These are phyloP conservation scores for Tripidium arundinaceum DNA, from an alignment of 202 grass and related monocot genomes.

Conservation along the genomic window DNA sequence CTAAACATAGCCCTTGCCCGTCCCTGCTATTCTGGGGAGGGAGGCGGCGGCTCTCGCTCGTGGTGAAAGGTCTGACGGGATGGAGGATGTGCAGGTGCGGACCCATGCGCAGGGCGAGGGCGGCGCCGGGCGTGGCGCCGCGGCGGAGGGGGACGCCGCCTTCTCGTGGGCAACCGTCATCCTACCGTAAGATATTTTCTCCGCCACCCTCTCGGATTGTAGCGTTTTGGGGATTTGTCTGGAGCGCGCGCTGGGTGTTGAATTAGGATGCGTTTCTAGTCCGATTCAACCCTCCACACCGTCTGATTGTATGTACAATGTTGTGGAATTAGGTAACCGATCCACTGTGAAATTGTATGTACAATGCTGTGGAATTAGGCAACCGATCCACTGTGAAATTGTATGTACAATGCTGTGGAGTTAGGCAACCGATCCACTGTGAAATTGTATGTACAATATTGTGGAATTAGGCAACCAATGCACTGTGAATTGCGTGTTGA, in stretches of 20 bases:
- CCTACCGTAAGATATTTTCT: constrained; percentile 32
- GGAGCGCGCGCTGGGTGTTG: background rate
- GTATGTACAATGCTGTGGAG: background rate
- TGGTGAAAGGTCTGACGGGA: constrained; percentile 26
- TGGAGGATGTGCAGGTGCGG: constrained; percentile 52
- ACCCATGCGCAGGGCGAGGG: constrained; percentile 34
- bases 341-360: background rate
- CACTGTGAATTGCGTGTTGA: background rate
- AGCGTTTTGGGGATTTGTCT: background rate
- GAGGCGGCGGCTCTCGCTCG: background rate
- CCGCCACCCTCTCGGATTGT: background rate
- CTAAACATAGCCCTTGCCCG: constrained; percentile 23
- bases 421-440: background rate
- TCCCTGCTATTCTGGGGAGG: constrained; percentile 35
- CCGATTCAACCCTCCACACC: background rate
- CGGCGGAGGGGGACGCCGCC: background rate
- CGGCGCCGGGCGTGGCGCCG: constrained; percentile 15
- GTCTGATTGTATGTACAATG: background rate
- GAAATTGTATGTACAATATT: no score
- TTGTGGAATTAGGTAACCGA: background rate
- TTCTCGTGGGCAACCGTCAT: no score
- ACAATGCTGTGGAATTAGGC: background rate
- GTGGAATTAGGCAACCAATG: background rate
- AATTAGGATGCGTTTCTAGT: constrained; percentile 10
- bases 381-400: no score